Base-by-base conservation (phyloP, 441 rosid species). In the Erodium texanum region DNA sequence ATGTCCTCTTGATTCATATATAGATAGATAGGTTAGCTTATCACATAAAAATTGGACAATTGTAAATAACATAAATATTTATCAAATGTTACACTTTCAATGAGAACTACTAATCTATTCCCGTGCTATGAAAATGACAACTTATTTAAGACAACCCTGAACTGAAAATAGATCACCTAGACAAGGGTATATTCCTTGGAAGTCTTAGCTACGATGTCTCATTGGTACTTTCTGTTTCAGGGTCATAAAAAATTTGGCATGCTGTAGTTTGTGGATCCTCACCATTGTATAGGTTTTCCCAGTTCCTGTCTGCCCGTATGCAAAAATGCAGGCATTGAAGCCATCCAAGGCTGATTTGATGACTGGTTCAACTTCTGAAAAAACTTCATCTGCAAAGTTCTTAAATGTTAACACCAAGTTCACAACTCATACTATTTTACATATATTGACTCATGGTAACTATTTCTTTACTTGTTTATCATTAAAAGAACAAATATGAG, bases 241-340 rank as follows among this genome's bases (percentile, higher is more conserved):
- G 38, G 19, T 24, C 52, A 56, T 56, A 10, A 45, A 38, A 58
- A 41, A 48, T 38, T 16, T 24, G 22, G 64, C 20, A n/a, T n/a
- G 11, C 15, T 24, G n/a, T 15, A 24, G 50, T 38, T 36, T 64
- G 27, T n/a, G 10, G 61, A 65, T 66, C 19, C 74, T 82, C 71
- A 89, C 96, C 97, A 90, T 90, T 56, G 95, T 84, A 76, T 73
- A 87, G 48, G 92, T 90, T 70, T 90, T 90, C 11, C 97, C 97
- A 5, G 95, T 84, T 73, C 93, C 95, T 0, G 97, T 90, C 80
- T 90, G 97, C 48, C 97, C 95, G 11, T 86, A 87, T 0, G 97
- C 95, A 54, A 88, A 87, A 75, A 90, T 83, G 76, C 97, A 87
- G 50, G 93, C 97, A 70, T 90, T 90, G 79, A 85, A 89, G 27